phyloP scores from a whole-genome alignment of 208 protist genomes.

The Trypanosoma avium region DNA sequence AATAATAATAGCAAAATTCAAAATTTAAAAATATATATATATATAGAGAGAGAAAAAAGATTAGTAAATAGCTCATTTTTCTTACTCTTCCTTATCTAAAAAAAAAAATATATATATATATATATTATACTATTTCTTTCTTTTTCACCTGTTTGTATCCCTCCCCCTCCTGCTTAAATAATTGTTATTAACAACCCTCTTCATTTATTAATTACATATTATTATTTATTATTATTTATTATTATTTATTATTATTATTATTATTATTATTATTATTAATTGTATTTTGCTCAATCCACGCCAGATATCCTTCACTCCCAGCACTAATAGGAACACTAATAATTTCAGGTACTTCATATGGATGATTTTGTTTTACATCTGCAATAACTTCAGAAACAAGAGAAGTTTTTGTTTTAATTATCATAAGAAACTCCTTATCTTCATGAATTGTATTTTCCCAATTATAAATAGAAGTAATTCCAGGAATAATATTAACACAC shows the following conservation, averaged over 20 bases:
- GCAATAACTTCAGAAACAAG: conserved; percentile 42
- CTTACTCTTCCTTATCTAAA: too few species aligned
- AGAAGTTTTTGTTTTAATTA: conserved; percentile 60
- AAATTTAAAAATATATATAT: too few species aligned
- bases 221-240: background rate
- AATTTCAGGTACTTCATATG: conserved; percentile 63
- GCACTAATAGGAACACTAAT: conserved; percentile 36
- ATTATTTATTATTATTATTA: background rate
- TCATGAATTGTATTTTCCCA: conserved; percentile 49
- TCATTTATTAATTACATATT: too few species aligned
- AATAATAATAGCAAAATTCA: too few species aligned
- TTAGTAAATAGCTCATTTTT: too few species aligned
- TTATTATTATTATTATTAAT: background rate
- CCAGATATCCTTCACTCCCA: conserved; percentile 40
- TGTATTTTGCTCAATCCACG: conserved; percentile 34
- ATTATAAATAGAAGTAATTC: conserved; percentile 43
- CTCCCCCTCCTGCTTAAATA: too few species aligned
- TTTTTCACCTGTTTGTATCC: too few species aligned
- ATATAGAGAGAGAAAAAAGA: too few species aligned
- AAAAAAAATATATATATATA: too few species aligned
- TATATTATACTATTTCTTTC: too few species aligned
- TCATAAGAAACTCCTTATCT: conserved; percentile 50
- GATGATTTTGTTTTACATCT: conserved; percentile 36
- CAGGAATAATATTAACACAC: conserved; percentile 66
- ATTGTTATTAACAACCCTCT: too few species aligned